Evolutionary conservation across 352 stramenopile genomes (phyloP).

Genomic region (Phytopythium chamaehyphon): DNA sequence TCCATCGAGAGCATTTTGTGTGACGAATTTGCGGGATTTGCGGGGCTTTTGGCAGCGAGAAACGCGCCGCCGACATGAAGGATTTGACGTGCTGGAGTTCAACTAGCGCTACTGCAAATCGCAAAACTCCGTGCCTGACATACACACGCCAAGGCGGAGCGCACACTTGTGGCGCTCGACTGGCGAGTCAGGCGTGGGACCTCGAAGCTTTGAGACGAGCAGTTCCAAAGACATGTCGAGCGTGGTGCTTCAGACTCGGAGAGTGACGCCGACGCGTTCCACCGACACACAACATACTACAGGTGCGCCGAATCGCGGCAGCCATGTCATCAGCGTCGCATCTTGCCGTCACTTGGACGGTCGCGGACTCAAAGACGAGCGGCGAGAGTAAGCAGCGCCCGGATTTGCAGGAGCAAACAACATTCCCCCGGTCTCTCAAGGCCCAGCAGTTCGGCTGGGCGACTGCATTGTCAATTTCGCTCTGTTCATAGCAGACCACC

Average conservation of each 20-base stretch:
- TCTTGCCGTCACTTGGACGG: neutral
- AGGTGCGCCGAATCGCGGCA: neutral
- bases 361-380: constrained; percentile 1
- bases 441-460: neutral
- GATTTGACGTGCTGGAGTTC: too few relatives aligned
- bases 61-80: too few relatives aligned
- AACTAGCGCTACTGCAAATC: too few relatives aligned
- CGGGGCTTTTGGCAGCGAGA: too few relatives aligned
- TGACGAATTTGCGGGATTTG: too few relatives aligned
- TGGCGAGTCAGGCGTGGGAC: too few relatives aligned
- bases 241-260: constrained; percentile 1
- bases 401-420: constrained; percentile 5
- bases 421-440: neutral
- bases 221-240: neutral
- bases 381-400: constrained; percentile 4
- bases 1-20: too few relatives aligned
- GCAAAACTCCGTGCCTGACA: too few relatives aligned
- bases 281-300: neutral
- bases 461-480: constrained; percentile 2
- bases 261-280: constrained; percentile 4
- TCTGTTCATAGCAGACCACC: neutral
- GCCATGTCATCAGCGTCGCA: neutral
- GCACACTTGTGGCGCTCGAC: too few relatives aligned
- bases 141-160: too few relatives aligned
- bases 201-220: constrained; percentile 1